These are phyloP conservation scores for Aspergillus proliferans DNA, from an alignment of 2,329 filamentous ascomycete species.

Conservation along the genomic window DNA sequence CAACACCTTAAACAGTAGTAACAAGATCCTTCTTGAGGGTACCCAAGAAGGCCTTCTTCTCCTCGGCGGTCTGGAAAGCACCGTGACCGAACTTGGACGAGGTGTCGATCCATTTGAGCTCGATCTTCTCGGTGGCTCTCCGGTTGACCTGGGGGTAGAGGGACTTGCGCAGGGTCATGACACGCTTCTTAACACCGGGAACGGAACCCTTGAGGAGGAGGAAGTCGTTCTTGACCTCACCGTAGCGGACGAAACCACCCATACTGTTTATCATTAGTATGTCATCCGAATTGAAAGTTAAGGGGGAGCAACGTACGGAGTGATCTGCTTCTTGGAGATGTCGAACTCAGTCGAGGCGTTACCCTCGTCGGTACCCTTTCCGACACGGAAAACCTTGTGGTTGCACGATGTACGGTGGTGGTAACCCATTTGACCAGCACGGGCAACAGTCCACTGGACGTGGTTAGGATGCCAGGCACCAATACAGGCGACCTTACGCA, in stretches of 20 bases:
- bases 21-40: conserved; percentile 97
- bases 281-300: not conserved
- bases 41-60: conserved; percentile 97
- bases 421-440: conserved; percentile 99
- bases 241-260: conserved; percentile 98
- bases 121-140: conserved; percentile 96
- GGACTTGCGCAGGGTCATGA: conserved; percentile 97
- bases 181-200: conserved; percentile 98
- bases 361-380: conserved; percentile 82
- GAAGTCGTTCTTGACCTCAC: conserved; percentile 99
- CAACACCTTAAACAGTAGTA: conserved; percentile 48
- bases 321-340: conserved; percentile 98
- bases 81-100: conserved; percentile 99
- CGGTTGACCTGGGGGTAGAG: conserved; percentile 96
- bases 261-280: conserved; percentile 56
- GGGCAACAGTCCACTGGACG: conserved; percentile 99
- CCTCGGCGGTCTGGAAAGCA: conserved; percentile 95
- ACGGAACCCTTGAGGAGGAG: conserved; percentile 96
- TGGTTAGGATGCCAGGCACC: conserved; percentile 99
- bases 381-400: conserved; percentile 99
- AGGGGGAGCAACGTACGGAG: conserved; percentile 67
- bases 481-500: conserved; percentile 99
- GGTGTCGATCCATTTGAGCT: conserved; percentile 99
- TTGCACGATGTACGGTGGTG: conserved; percentile 99
- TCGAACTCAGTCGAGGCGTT: conserved; percentile 94